phyloP scores from a whole-genome alignment of 2,329 filamentous ascomycete genomes.

The Botrytis porri region DNA sequence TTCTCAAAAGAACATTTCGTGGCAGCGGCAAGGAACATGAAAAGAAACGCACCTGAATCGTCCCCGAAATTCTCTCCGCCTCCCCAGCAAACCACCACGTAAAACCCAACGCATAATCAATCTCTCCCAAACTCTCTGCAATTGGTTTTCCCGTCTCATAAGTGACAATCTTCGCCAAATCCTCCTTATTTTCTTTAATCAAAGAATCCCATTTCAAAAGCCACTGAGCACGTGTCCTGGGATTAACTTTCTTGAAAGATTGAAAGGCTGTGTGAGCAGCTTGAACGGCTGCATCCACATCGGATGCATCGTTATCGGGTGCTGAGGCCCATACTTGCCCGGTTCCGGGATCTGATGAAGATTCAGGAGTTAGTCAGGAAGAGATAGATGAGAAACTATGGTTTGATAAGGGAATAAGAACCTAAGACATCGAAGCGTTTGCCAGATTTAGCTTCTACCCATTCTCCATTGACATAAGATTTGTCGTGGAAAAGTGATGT shows the following conservation, averaged over 20 bases:
- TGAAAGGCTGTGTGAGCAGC: constrained; percentile 60
- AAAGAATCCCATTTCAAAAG: constrained; percentile 64
- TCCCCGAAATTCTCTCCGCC: constrained; percentile 60
- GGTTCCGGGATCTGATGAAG: constrained; percentile 45
- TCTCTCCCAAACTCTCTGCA: constrained; percentile 49
- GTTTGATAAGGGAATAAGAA: constrained; percentile 28
- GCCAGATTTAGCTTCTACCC: constrained; percentile 54
- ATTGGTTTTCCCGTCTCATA: constrained; percentile 56
- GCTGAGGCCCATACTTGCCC: constrained; percentile 44
- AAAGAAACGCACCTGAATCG: constrained; percentile 42
- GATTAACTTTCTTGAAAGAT: constrained; percentile 57
- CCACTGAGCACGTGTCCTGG: constrained; percentile 58
- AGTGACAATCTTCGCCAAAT: constrained; percentile 60
- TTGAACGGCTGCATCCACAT: constrained; percentile 59
- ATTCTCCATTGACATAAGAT: constrained; percentile 53
- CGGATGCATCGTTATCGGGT: constrained; percentile 47
- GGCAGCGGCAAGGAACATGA: neutral
- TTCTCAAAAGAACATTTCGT: neutral
- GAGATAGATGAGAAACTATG: neutral
- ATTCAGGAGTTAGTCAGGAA: neutral
- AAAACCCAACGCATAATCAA: constrained; percentile 53
- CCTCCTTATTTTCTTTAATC: constrained; percentile 59
- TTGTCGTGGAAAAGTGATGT: constrained; percentile 52
- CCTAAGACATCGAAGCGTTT: constrained; percentile 56
- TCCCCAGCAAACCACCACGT: constrained; percentile 58